These are phyloP conservation scores for Scleroderma bovista DNA, from an alignment of 768 basidiomycete species.

Conservation along the genomic window DNA sequence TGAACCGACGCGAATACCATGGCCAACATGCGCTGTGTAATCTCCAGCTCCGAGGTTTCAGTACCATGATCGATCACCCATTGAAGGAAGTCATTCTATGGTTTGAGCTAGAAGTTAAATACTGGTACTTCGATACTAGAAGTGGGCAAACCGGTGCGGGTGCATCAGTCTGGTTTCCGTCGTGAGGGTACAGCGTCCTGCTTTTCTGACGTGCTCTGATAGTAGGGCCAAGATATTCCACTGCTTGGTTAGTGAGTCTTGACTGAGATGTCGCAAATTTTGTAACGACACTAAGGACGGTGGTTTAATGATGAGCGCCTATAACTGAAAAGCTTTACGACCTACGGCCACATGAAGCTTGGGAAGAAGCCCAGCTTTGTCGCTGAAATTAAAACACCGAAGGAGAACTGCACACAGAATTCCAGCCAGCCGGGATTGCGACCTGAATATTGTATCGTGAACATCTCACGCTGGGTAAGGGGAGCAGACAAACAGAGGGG, in stretches of 20 bases:
- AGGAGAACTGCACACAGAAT: slow-evolving; percentile 25
- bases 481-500: slow-evolving; percentile 35
- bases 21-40: slow-evolving; percentile 13
- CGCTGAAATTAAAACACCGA: slow-evolving; percentile 17
- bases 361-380: slow-evolving; percentile 27
- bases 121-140: background rate
- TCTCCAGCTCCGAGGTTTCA: slow-evolving; percentile 13
- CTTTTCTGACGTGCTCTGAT: slow-evolving; percentile 20
- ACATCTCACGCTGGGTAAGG: background rate
- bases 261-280: slow-evolving; percentile 6
- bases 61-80: slow-evolving; percentile 28
- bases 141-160: slow-evolving; percentile 3
- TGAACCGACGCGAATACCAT: slow-evolving; percentile 17
- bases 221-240: slow-evolving; percentile 19
- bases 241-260: background rate
- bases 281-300: slow-evolving; percentile 11
- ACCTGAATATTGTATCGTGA: slow-evolving; percentile 18
- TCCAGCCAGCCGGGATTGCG: slow-evolving; percentile 29
- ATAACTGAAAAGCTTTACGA: background rate
- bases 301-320: background rate
- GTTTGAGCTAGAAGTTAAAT: background rate
- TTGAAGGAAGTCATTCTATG: slow-evolving; percentile 30
- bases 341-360: slow-evolving; percentile 27
- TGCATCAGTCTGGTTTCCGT: background rate
- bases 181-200: background rate